Conservation (phyloP, 768 basidiomycete species). For the Rubroboletus pulcherrimus region DNA sequence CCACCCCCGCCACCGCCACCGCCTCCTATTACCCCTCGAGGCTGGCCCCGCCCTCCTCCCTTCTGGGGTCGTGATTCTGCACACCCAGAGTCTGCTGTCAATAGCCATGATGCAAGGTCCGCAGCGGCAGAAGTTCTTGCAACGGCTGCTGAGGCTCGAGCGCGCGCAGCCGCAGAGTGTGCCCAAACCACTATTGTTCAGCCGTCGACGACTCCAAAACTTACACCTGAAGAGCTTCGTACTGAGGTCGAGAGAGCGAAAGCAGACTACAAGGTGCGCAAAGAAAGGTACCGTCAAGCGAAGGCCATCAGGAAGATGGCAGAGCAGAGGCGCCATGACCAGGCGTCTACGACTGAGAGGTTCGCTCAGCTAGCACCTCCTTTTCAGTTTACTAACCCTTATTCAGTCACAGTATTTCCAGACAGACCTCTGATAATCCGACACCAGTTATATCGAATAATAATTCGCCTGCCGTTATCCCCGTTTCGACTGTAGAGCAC, state of each 20-base stretch:
- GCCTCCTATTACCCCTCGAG: slow-evolving; percentile 2
- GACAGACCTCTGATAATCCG: slow-evolving; percentile 22
- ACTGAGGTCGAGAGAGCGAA: slow-evolving; percentile 63
- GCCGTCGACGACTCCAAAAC: background rate
- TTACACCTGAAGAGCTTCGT: slow-evolving; percentile 26
- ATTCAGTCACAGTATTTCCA: slow-evolving; percentile 20
- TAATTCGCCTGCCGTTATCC: background rate
- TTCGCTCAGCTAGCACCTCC: background rate
- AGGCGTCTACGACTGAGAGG: slow-evolving; percentile 27
- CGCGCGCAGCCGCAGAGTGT: slow-evolving; percentile 3
- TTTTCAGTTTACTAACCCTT: slow-evolving; percentile 5
- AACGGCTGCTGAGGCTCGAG: slow-evolving; percentile 15
- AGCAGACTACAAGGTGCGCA: slow-evolving; percentile 60
- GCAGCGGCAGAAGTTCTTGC: slow-evolving; percentile 16
- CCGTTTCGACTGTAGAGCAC: slow-evolving; percentile 7
- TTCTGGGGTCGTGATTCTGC: slow-evolving; percentile 15
- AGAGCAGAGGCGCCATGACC: slow-evolving; percentile 24
- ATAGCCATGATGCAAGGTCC: slow-evolving; percentile 8
- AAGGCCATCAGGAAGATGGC: slow-evolving; percentile 47
- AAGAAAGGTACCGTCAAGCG: slow-evolving; percentile 63
- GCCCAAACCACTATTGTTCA: background rate
- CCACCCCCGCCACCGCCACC: background rate
- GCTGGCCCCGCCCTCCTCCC: slow-evolving; percentile 26
- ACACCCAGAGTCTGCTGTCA: background rate
- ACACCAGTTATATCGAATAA: slow-evolving; percentile 4